A percentile compares a stretch with the other conserved stretches of the same genome.
Evolutionary conservation across 2,329 filamentous ascomycete species (phyloP).

Genomic region (Aspergillus sp.): DNA sequence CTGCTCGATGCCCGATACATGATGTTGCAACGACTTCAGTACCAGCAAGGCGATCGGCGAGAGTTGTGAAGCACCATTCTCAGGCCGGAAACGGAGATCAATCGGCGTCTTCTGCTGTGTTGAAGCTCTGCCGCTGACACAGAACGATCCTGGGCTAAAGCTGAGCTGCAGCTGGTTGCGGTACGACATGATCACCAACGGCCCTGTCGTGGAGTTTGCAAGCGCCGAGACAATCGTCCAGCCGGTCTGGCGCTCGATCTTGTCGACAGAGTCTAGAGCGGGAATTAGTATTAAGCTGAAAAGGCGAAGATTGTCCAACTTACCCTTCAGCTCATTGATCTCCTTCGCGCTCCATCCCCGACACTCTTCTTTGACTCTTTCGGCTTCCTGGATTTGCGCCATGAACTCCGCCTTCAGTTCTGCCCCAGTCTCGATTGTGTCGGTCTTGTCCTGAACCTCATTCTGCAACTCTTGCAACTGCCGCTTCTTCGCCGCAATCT

Average conservation of each 20-base stretch:
- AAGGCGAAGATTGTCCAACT: slow-evolving; percentile 18
- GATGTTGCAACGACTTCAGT: slow-evolving; percentile 40
- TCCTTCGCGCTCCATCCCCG: slow-evolving; percentile 85
- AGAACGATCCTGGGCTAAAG: slow-evolving; percentile 42
- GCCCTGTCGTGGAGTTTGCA: slow-evolving; percentile 27
- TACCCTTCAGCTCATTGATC: slow-evolving; percentile 75
- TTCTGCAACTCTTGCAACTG: slow-evolving; percentile 66
- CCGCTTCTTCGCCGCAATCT: slow-evolving; percentile 67
- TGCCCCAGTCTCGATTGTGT: slow-evolving; percentile 60
- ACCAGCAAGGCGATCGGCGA: slow-evolving; percentile 42
- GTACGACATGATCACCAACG: slow-evolving; percentile 43
- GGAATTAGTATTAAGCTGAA: neutral
- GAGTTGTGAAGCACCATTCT: slow-evolving; percentile 16
- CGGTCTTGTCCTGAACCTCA: slow-evolving; percentile 67
- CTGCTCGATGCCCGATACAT: slow-evolving; percentile 36
- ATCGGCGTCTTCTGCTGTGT: slow-evolving; percentile 28
- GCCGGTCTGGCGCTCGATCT: slow-evolving; percentile 42
- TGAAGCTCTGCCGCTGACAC: slow-evolving; percentile 20
- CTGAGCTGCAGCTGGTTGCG: slow-evolving; percentile 41
- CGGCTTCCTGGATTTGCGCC: slow-evolving; percentile 76
- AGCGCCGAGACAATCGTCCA: slow-evolving; percentile 44
- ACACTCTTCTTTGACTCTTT: slow-evolving; percentile 81
- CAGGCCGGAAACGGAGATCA: slow-evolving; percentile 27
- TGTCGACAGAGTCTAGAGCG: slow-evolving; percentile 35
- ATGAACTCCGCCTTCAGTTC: slow-evolving; percentile 68